Conservation (phyloP, 768 basidiomycete species). For the Lentinula boryana region DNA sequence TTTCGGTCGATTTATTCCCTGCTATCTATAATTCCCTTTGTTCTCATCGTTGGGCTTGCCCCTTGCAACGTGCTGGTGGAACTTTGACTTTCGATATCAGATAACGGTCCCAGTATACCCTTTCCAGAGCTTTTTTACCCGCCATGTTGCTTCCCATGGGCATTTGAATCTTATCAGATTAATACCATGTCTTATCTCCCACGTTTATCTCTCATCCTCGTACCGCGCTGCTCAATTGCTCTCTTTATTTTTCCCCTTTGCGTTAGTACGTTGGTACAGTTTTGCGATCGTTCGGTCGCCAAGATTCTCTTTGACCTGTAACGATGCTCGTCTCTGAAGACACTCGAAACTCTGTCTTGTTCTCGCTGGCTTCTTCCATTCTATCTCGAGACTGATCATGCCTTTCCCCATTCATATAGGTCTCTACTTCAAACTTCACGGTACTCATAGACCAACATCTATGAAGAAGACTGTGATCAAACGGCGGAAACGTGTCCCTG, state of each 20-base stretch:
- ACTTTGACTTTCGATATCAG: conserved; percentile 13
- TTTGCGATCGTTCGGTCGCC: neutral
- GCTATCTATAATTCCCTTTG: neutral
- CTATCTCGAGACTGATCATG: conserved; percentile 10
- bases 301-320: neutral
- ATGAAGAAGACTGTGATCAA: conserved; percentile 99
- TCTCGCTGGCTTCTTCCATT: conserved; percentile 3
- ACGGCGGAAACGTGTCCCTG: conserved; percentile 93
- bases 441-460: conserved; percentile 92
- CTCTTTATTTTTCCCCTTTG: neutral
- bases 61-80: neutral
- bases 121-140: conserved; percentile 14
- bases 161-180: conserved; percentile 31
- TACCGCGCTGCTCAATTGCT: neutral
- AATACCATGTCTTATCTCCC: conserved; percentile 11
- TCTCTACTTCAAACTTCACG: conserved; percentile 97
- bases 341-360: neutral
- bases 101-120: conserved; percentile 39
- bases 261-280: neutral
- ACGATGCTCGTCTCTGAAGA: neutral
- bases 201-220: neutral
- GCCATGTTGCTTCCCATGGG: conserved; percentile 9
- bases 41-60: neutral
- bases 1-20: neutral
- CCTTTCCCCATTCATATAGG: conserved; percentile 42